These are phyloP conservation scores for Zizania palustris DNA, from an alignment of 202 grass and related monocot species.

Conservation along the genomic window DNA sequence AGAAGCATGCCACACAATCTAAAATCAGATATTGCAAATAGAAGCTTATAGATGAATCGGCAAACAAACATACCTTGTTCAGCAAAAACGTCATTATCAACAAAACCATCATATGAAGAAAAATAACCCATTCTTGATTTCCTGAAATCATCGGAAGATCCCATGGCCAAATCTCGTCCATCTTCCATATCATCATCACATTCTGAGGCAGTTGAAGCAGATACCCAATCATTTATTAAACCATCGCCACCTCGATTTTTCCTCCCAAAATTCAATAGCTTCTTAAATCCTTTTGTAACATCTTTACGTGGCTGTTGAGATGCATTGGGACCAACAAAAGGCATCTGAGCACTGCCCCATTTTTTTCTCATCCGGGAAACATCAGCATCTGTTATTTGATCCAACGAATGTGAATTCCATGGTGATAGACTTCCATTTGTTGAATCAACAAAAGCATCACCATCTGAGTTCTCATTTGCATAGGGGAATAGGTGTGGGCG, in stretches of 20 bases:
- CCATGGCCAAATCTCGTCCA: conserved; percentile 60
- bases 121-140: conserved; percentile 86
- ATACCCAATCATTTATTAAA: conserved; percentile 88
- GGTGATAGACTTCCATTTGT: conserved; percentile 68
- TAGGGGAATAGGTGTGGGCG: conserved; percentile 59
- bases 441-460: conserved; percentile 77
- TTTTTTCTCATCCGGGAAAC: conserved; percentile 89
- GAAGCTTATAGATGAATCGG: not conserved
- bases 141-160: conserved; percentile 75
- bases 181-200: conserved; percentile 92
- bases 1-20: conserved; percentile 25
- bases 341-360: conserved; percentile 91
- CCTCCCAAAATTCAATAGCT: conserved; percentile 97
- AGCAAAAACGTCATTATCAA: conserved; percentile 68
- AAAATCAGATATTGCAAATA: conserved; percentile 26
- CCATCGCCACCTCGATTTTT: conserved; percentile 73
- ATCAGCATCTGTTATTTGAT: conserved; percentile 74
- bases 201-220: conserved; percentile 96
- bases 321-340: conserved; percentile 61
- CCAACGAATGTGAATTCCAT: conserved; percentile 79
- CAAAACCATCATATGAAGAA: conserved; percentile 74
- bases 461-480: conserved; percentile 73
- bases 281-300: conserved; percentile 94
- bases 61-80: conserved; percentile 74
- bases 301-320: conserved; percentile 79